These are phyloP conservation scores for Mortierella sp. DNA, from an alignment of 371 early-diverging fungal genomes.

Conservation along the genomic window DNA sequence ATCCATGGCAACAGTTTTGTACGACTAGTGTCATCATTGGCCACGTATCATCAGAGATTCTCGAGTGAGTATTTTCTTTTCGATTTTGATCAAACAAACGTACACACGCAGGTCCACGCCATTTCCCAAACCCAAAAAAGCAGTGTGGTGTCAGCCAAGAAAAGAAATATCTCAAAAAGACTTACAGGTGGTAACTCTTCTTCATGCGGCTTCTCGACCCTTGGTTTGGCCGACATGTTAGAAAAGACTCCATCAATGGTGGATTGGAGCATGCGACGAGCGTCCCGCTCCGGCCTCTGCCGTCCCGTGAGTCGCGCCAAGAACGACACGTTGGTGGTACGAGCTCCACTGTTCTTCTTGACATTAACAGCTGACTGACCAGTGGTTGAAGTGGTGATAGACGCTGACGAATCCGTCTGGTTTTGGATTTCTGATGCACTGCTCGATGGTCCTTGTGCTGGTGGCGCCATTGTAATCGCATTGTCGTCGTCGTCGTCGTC, in stretches of 20 bases:
- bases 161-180: background rate
- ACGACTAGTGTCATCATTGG: constrained; percentile 61
- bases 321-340: constrained; percentile 35
- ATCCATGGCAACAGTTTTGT: constrained; percentile 71
- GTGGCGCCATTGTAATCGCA: constrained; percentile 26
- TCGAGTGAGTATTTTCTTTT: too few species aligned
- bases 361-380: background rate
- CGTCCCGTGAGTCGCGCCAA: constrained; percentile 32
- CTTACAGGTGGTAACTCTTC: constrained; percentile 41
- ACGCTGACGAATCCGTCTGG: too few species aligned
- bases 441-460: constrained; percentile 8
- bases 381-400: background rate
- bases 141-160: too few species aligned
- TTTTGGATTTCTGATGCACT: background rate
- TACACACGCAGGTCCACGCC: too few species aligned
- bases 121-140: too few species aligned
- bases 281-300: constrained; percentile 28
- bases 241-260: constrained; percentile 70
- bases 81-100: too few species aligned
- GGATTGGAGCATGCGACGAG: constrained; percentile 25
- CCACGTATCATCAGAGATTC: too few species aligned
- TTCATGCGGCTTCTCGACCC: constrained; percentile 43
- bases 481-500: constrained; percentile 19
- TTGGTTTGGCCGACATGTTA: constrained; percentile 69
- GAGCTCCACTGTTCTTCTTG: constrained; percentile 12